Evolutionary conservation across 2,329 filamentous ascomycete genomes (phyloP).

Genomic region (Pseudogymnoascus pannorum): DNA sequence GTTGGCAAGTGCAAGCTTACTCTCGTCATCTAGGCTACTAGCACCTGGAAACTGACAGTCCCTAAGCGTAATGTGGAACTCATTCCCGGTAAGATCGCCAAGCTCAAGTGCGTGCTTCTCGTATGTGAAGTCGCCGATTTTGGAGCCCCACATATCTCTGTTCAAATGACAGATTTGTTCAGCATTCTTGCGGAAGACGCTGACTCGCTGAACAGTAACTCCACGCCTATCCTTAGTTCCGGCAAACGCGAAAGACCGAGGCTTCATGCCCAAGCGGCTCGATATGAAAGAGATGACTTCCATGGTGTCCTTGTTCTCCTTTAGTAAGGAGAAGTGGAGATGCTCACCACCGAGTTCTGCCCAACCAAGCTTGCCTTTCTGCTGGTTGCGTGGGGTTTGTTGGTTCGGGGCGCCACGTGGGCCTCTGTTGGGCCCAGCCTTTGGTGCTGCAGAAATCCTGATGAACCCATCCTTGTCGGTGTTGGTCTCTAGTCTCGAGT

Average conservation of each 20-base stretch:
- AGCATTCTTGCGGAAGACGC: conserved; percentile 50
- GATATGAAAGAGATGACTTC: conserved; percentile 58
- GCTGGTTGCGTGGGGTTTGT: conserved; percentile 16
- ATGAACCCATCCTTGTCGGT: conserved; percentile 53
- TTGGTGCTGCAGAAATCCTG: conserved; percentile 44
- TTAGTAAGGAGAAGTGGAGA: conserved; percentile 68
- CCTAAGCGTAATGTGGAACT: conserved; percentile 86
- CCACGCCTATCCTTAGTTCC: conserved; percentile 67
- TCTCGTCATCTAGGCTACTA: conserved; percentile 39
- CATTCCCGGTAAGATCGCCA: conserved; percentile 79
- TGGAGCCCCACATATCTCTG: conserved; percentile 49
- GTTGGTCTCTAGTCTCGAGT: conserved; percentile 52
- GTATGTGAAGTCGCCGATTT: conserved; percentile 77
- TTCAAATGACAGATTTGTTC: conserved; percentile 61
- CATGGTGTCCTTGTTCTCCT: conserved; percentile 75
- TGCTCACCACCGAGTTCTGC: conserved; percentile 61
- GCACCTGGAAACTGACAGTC: conserved; percentile 61
- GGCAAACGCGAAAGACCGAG: conserved; percentile 58
- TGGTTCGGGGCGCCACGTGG: conserved; percentile 14
- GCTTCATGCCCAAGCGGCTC: conserved; percentile 48
- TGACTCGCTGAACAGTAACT: conserved; percentile 60
- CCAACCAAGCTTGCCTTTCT: conserved; percentile 46
- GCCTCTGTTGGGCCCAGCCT: conserved; percentile 19
- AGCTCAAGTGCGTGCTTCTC: conserved; percentile 64
- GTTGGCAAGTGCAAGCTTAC: conserved; percentile 37